Evolutionary conservation across 2,329 filamentous ascomycete genomes (phyloP), one percentile per base, ranked within the genome.

Genomic region (Rhynchosporium graminicola): DNA sequence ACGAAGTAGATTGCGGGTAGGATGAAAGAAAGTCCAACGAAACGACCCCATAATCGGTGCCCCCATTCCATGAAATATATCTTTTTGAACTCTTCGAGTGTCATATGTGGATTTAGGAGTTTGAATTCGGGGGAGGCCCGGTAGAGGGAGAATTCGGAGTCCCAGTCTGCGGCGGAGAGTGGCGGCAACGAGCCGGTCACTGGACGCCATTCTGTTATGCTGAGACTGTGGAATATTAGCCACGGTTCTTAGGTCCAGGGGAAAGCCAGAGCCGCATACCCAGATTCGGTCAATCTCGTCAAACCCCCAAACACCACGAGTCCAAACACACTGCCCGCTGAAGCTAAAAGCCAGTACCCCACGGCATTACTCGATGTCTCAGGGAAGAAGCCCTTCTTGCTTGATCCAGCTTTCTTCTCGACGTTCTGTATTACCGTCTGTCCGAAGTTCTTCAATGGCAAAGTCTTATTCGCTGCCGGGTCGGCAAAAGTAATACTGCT

Each of bases 11-110:
- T 77, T 7, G 94, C 91, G 1, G 95, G 95, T 1, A 97, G 74
- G 54, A 97, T 87, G 76, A 98, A 97, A 57, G 91, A 89, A 66
- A 98, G 77, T 63, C 95, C 95, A 62, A 99, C 91, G 70, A 96
- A 82, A 67, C 95, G 88, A 51, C 95, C 95, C 93, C 95, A 98
- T 60, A 97, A 83, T 36, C 95, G 87, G 77, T 99, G 95, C 48
- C 88, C 87, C 95, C 95, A 99, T 81, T 99, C 95, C 95, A 98
- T 98, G 77, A 90, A 99, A 83, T 98, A 99, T 69, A 99, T 99
- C 75, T 95, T 89, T 78, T 98, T 97, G 80, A 98, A 99, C 75
- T 99, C 95, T 63, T 87, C 84, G 61, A 99, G 82, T 38, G 85
- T 89, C 95, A 99, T 99, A 75, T 91, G 86, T 38, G 93, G 89